Evolutionary conservation across 2,329 filamentous ascomycete species (phyloP).

Genomic region (Daldinia eschscholtzii): DNA sequence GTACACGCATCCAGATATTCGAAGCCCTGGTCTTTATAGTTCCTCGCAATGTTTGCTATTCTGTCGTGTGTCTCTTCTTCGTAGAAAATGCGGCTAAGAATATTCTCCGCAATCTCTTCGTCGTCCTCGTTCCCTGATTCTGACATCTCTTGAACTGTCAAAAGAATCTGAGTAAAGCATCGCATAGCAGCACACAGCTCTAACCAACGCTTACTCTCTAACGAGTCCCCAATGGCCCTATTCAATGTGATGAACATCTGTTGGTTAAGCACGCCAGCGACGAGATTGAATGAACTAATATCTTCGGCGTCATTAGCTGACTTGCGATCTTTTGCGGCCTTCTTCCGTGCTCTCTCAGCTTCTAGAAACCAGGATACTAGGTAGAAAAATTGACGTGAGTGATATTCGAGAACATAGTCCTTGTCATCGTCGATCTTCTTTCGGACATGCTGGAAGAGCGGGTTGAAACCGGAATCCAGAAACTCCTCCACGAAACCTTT

Average conservation of each 20-base stretch:
- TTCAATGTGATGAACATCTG: constrained; percentile 94
- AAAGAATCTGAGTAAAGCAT: constrained; percentile 92
- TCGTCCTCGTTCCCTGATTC: constrained; percentile 89
- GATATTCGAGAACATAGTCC: constrained; percentile 80
- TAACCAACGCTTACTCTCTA: constrained; percentile 88
- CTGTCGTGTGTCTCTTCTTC: constrained; percentile 94
- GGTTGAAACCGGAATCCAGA: constrained; percentile 94
- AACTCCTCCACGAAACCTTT: constrained; percentile 91
- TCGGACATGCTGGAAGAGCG: constrained; percentile 84
- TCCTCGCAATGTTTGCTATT: constrained; percentile 81
- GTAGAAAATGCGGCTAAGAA: constrained; percentile 96
- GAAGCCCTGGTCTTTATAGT: constrained; percentile 94
- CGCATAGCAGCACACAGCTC: constrained; percentile 90
- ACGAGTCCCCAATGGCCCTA: constrained; percentile 80
- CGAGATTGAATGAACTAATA: constrained; percentile 83
- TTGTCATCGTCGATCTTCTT: constrained; percentile 92
- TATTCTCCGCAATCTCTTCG: constrained; percentile 97
- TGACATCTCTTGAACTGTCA: constrained; percentile 93
- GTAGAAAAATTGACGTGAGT: constrained; percentile 91
- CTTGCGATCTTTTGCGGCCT: constrained; percentile 63
- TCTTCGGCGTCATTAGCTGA: constrained; percentile 60
- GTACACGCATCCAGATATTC: constrained; percentile 93
- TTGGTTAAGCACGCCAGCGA: constrained; percentile 91
- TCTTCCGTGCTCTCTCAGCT: constrained; percentile 81
- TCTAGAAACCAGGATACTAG: constrained; percentile 92